Conservation (phyloP, 78 protist genomes). For the Salpingoeca rosetta region DNA sequence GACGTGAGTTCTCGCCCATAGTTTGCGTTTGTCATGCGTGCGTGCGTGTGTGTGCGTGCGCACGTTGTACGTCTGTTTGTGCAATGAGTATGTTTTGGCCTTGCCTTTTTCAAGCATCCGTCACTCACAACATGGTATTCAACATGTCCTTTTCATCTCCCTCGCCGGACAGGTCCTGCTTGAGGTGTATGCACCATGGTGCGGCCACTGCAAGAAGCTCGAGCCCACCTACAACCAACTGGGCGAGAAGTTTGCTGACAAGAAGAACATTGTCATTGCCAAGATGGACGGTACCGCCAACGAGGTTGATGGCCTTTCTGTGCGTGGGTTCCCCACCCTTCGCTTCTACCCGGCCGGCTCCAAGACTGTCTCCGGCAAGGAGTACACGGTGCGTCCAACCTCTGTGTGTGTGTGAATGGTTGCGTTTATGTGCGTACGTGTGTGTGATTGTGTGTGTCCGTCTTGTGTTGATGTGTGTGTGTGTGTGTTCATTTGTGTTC, state of each 20-base stretch:
- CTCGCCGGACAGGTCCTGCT: background rate
- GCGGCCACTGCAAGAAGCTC: conserved; percentile 78
- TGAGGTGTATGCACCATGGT: conserved; percentile 56
- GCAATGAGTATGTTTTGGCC: background rate
- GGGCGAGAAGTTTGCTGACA: conserved; percentile 12
- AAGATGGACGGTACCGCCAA: conserved; percentile 29
- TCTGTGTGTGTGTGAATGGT: too few species aligned
- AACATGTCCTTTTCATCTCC: background rate
- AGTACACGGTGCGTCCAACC: conserved; percentile 11
- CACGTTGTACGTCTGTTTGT: too few species aligned
- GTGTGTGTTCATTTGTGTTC: too few species aligned
- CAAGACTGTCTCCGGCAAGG: background rate
- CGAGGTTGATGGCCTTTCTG: conserved; percentile 26
- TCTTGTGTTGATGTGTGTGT: too few species aligned
- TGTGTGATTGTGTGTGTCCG: too few species aligned
- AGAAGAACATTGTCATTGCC: conserved; percentile 16
- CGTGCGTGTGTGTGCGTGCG: background rate
- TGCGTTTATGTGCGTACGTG: too few species aligned
- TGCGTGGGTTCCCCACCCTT: conserved; percentile 74
- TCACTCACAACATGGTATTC: too few species aligned
- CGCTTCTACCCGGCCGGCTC: conserved; percentile 36
- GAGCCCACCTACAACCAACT: conserved; percentile 63
- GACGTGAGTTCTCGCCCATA: too few species aligned
- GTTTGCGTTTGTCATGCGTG: conserved; percentile 37
- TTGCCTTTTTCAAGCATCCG: background rate